phyloP scores from a whole-genome alignment of 352 stramenopile genomes.

The Phytophthora cactorum region DNA sequence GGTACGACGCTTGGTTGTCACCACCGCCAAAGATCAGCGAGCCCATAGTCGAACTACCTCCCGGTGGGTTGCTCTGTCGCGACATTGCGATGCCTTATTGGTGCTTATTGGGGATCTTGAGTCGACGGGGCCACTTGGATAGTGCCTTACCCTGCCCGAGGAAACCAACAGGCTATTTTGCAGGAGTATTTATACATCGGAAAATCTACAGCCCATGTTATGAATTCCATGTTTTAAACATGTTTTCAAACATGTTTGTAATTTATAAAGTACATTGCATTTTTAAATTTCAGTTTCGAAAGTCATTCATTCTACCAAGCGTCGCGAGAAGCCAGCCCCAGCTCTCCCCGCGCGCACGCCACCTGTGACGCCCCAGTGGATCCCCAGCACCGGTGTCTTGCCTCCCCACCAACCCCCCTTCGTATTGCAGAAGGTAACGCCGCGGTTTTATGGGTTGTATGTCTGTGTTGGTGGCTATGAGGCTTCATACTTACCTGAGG shows the following conservation, averaged over 20 bases:
- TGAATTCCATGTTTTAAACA: not conserved
- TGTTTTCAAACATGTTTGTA: not conserved
- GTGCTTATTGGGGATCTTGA: constrained; percentile 6
- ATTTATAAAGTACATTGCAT: not conserved
- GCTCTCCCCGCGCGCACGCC: too few relatives aligned
- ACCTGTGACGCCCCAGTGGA: too few relatives aligned
- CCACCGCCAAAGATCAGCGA: constrained; percentile 53
- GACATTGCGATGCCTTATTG: constrained; percentile 18
- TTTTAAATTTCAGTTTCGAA: not conserved
- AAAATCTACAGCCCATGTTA: not conserved
- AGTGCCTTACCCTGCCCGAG: constrained; percentile 3
- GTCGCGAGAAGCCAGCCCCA: too few relatives aligned
- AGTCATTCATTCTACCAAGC: too few relatives aligned
- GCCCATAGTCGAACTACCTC: constrained; percentile 49
- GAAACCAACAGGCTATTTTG: constrained; percentile 19
- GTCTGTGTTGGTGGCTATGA: too few relatives aligned
- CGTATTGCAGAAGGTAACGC: too few relatives aligned
- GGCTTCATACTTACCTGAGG: too few relatives aligned
- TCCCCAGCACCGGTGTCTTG: too few relatives aligned
- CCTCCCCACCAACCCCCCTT: too few relatives aligned
- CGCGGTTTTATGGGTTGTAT: too few relatives aligned
- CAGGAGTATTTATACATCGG: constrained; percentile 26
- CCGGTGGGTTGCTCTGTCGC: constrained; percentile 48
- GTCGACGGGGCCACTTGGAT: constrained; percentile 10
- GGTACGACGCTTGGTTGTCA: constrained; percentile 43